Evolutionary conservation across 108 stramenopile species (phyloP), one percentile per base, ranked within the genome.

Genomic region (Mayamaea pseudoterrestris): DNA sequence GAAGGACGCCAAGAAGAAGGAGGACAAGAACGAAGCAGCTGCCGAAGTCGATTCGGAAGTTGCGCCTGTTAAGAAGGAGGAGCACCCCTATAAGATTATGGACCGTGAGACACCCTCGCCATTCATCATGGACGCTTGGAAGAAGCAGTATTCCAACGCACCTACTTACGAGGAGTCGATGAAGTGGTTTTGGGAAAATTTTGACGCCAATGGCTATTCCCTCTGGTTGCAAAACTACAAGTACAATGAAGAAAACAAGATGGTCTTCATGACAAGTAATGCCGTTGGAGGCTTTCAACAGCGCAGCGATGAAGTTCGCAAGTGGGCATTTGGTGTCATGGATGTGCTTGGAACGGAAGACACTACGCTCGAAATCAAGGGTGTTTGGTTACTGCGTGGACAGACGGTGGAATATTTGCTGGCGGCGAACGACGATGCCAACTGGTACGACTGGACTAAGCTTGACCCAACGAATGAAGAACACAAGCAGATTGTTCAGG

Each of bases 261-360:
- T 57, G 20, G 23, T 54, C 31, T 85, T 85, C 78, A 82, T 80
- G 80, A 66, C 68, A 34, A 46, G 54, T 50, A 87, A 87, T 47
- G 72, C 82, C 30, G 69, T 77, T 31, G 66, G 73, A 32, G 84
- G 84, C 32, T 83, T 87, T 68, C 50, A 75, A 22, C 84, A 87
- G 71, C 76, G 84, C 16, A 51, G 68, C 26, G 84, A 77, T 40
- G 84, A 74, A 29, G 61, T 83, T 35, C 57, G 84, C 24, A 80
- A 78, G 68, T 80, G 76, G 73, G 68, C 69, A 5, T 87, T 87
- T 42, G 84, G 84, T 43, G 65, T 66, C 55, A 76, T 86, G 71
- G 69, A 66, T 39, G 78, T 86, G 59, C 58, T 73, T 27, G 81
- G 76, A 21, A 66, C 71, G 24, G 81, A 80, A 36, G 70, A 54